These are phyloP conservation scores for Wickerhamomyces bisporus DNA, from an alignment of 805 yeast genomes.

Conservation along the genomic window DNA sequence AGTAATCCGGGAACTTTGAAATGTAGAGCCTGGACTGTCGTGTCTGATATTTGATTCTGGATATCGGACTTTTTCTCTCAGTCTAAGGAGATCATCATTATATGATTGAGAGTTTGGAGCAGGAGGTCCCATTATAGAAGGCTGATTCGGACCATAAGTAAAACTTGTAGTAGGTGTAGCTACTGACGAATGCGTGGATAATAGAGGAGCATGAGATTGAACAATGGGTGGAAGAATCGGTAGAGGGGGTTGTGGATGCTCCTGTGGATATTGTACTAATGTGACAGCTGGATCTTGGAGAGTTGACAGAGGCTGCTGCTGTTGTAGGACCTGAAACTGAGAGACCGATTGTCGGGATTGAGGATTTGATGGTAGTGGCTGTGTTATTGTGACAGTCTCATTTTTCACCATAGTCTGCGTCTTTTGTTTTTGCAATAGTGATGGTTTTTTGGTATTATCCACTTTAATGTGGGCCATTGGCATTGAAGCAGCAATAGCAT, in stretches of 20 bases:
- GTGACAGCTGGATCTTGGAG: too few relatives aligned
- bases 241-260: neutral
- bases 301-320: neutral
- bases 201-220: neutral
- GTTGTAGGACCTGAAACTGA: too few relatives aligned
- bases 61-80: constrained; percentile 1
- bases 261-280: neutral
- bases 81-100: neutral
- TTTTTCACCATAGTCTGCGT: too few relatives aligned
- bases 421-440: neutral
- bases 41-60: constrained; percentile 4
- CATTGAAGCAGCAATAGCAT: constrained; percentile 18
- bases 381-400: too few relatives aligned
- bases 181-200: neutral
- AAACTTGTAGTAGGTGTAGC: neutral
- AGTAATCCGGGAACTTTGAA: too few relatives aligned
- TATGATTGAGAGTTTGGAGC: neutral
- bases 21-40: neutral
- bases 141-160: neutral
- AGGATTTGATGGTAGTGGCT: too few relatives aligned
- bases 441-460: neutral
- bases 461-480: constrained; percentile 22
- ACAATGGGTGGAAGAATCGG: neutral
- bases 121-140: neutral
- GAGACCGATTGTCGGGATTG: too few relatives aligned